phyloP scores from a whole-genome alignment of 1,284 basidiomycete species.

The Thelephora terrestris region DNA sequence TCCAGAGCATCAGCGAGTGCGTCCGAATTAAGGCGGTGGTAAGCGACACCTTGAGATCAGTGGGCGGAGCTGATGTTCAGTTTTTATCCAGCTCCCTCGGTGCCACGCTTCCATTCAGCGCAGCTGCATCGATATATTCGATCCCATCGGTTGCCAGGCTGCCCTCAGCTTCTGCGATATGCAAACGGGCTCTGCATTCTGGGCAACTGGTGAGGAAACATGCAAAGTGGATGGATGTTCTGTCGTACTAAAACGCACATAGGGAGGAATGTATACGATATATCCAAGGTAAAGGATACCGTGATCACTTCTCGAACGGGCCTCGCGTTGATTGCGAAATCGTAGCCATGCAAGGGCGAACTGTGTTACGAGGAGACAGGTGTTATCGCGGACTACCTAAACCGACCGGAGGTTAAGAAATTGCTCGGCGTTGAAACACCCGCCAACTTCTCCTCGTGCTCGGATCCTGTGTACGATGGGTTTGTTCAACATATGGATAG shows the following conservation, averaged over 20 bases:
- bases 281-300: slow-evolving; percentile 43
- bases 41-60: slow-evolving; percentile 11
- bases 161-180: slow-evolving; percentile 53
- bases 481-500: slow-evolving; percentile 52
- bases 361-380: slow-evolving; percentile 49
- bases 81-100: slow-evolving; percentile 35
- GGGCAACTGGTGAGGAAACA: slow-evolving; percentile 36
- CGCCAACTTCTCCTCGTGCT: slow-evolving; percentile 49
- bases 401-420: slow-evolving; percentile 42
- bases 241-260: not conserved
- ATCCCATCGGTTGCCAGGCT: slow-evolving; percentile 50
- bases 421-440: slow-evolving; percentile 50
- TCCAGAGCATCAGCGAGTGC: slow-evolving; percentile 46
- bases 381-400: slow-evolving; percentile 43
- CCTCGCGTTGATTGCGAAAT: not conserved
- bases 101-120: slow-evolving; percentile 39
- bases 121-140: slow-evolving; percentile 44
- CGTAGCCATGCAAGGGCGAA: slow-evolving; percentile 6
- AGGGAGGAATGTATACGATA: slow-evolving; percentile 63
- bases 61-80: not conserved
- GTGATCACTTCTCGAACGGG: not conserved
- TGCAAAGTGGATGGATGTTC: not conserved
- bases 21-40: slow-evolving; percentile 53
- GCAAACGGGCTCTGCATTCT: slow-evolving; percentile 42
- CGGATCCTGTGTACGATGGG: slow-evolving; percentile 32